These are phyloP conservation scores for Lotmaria passim DNA, from an alignment of 208 protist genomes.

Conservation along the genomic window DNA sequence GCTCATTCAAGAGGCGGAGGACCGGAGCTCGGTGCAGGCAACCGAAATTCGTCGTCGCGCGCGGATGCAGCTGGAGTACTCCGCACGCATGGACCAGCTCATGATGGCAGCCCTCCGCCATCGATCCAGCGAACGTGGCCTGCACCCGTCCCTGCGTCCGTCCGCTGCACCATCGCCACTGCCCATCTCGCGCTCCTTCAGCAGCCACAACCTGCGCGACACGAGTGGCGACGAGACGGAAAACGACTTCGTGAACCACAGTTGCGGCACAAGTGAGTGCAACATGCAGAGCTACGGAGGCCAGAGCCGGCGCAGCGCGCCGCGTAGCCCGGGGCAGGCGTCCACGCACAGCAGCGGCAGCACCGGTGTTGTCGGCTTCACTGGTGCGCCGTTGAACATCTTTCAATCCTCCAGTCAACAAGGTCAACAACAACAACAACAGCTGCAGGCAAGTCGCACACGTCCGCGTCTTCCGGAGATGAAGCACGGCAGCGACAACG, in stretches of 20 bases:
- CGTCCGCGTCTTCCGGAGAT: neutral
- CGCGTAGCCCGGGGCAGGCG: neutral
- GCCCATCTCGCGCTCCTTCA: neutral
- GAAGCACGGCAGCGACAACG: too few species aligned
- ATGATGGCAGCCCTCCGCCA: slow-evolving; percentile 22
- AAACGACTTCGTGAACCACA: neutral
- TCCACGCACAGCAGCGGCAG: slow-evolving; percentile 15
- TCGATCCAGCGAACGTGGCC: slow-evolving; percentile 21
- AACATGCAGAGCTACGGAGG: too few species aligned
- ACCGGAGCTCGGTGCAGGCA: neutral
- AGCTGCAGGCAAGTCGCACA: neutral
- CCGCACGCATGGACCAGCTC: slow-evolving; percentile 14
- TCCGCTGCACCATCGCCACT: slow-evolving; percentile 13
- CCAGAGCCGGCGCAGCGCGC: neutral
- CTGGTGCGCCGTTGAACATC: neutral
- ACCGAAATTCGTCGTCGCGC: slow-evolving; percentile 5
- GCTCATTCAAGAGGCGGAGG: slow-evolving; percentile 8
- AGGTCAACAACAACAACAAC: neutral
- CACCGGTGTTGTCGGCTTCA: neutral
- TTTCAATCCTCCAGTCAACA: neutral
- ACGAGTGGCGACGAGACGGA: neutral
- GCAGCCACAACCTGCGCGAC: neutral
- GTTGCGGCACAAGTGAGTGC: neutral
- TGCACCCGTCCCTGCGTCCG: slow-evolving; percentile 23
- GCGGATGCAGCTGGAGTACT: slow-evolving; percentile 1